Base-by-base conservation (phyloP, 805 yeast genomes). In the Suhomyces kilbournensis region DNA sequence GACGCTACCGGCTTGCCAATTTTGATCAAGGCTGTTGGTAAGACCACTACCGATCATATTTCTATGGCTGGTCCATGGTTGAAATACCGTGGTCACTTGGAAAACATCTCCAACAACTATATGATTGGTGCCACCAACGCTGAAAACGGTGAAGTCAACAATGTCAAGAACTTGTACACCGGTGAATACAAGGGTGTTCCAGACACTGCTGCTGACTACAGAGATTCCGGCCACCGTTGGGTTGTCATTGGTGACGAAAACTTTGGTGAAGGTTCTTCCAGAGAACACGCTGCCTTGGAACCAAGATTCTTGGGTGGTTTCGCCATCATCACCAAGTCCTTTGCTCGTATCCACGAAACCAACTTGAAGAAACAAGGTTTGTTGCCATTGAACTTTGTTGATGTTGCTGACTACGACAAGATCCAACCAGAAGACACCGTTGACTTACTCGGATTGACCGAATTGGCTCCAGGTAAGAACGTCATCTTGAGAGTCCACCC, bases 21-120 rank as follows among this genome's bases (percentile, higher is more conserved):
- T 66, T 85, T 93, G 78, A 90, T 93, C 78, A 93, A 94, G 81
- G 89, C 97, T 63, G 80, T 86, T 58, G 98, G 97, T 80, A 93
- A 93, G 84, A 92, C 97, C 74, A 93, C 99, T 67, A 93, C 99
- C 65, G 99, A 93, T 81, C 99, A 93, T 80, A 93, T 93, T 69
- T 93, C 98, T 68, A 92, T 90, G 96, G 99, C 99, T 71, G 99
- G 99, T 79, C 97, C 98, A 71, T 93, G 99, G 99, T 88, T 93
- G 84, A 93, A 93, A 82, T 93, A 93, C 93, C 90, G 97, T 83
- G 99, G 99, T 78, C 99, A 93, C 81, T 83, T 93, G 80, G 93
- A 91, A 81, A 93, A 93, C 86, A 94, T 93, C 71, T 91, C 97
- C 63, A 91, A 93, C 85, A 93, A 94, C 84, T 93, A 94, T 81